Evolutionary conservation across 2,329 filamentous ascomycete genomes (phyloP).

Genomic region (Chaetoscypha palmicola): DNA sequence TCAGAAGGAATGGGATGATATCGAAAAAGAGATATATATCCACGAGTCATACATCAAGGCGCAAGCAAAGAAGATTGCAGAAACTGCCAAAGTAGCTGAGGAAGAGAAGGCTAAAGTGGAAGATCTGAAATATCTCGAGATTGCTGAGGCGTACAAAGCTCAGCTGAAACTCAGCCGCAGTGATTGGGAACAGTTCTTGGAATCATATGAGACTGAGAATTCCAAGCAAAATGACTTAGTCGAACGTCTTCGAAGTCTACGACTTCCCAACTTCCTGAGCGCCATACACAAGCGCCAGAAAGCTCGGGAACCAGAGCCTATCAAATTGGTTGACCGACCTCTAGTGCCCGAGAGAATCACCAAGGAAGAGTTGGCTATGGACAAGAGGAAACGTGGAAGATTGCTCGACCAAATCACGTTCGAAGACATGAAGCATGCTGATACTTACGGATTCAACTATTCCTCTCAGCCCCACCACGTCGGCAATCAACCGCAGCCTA

Average conservation of each 20-base stretch:
- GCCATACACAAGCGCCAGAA: constrained; percentile 12
- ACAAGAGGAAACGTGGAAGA: constrained; percentile 21
- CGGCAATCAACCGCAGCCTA: constrained; percentile 47
- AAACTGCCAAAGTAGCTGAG: constrained; percentile 11
- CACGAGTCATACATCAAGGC: constrained; percentile 18
- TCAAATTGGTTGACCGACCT: constrained; percentile 19
- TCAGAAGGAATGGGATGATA: constrained; percentile 25
- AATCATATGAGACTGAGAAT: constrained; percentile 6
- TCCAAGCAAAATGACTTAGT: constrained; percentile 6
- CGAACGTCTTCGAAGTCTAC: constrained; percentile 10
- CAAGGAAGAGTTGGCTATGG: constrained; percentile 22
- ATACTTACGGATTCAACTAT: constrained; percentile 54
- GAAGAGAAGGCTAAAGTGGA: constrained; percentile 17
- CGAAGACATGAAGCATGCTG: constrained; percentile 45
- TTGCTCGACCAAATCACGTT: constrained; percentile 24
- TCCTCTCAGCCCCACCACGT: constrained; percentile 51
- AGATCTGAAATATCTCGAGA: constrained; percentile 12
- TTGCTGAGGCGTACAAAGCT: constrained; percentile 4
- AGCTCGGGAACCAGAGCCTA: constrained; percentile 10
- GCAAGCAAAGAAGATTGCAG: constrained; percentile 14
- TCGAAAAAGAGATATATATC: constrained; percentile 22
- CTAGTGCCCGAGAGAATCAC: constrained; percentile 16
- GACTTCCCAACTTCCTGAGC: constrained; percentile 5
- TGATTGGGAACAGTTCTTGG: constrained; percentile 11
- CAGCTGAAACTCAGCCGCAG: constrained; percentile 10